Evolutionary conservation across 2,329 filamentous ascomycete species (phyloP).

Genomic region (Alternaria triticimaculans): DNA sequence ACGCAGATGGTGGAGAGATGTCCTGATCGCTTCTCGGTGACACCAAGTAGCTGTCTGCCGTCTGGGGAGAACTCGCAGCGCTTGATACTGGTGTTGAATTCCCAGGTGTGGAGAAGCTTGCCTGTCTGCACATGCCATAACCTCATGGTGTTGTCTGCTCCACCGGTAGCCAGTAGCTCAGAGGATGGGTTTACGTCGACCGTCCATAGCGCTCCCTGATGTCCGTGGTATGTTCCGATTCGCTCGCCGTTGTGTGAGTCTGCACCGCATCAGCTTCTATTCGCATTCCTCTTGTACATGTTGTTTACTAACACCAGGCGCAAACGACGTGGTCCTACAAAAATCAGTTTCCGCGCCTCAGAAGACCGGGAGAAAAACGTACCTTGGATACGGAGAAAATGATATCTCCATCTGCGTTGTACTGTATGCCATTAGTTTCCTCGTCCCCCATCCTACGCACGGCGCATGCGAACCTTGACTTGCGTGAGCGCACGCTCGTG

Average conservation of each 20-base stretch:
- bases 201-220: constrained; percentile 98
- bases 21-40: constrained; percentile 98
- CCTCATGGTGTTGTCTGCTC: constrained; percentile 97
- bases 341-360: background rate
- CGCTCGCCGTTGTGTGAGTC: constrained; percentile 95
- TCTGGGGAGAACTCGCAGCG: constrained; percentile 97
- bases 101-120: constrained; percentile 94
- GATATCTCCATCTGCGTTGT: constrained; percentile 84
- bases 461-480: constrained; percentile 63
- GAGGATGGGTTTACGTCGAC: constrained; percentile 94
- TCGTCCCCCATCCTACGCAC: background rate
- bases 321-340: constrained; percentile 83
- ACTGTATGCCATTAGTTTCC: constrained; percentile 49
- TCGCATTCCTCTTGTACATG: background rate
- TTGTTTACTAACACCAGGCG: constrained; percentile 71
- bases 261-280: constrained; percentile 32
- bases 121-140: constrained; percentile 96
- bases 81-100: constrained; percentile 96
- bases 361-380: background rate
- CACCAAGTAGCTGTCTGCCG: constrained; percentile 85
- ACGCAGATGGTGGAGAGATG: constrained; percentile 94
- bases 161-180: constrained; percentile 90
- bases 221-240: constrained; percentile 90
- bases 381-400: constrained; percentile 78
- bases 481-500: constrained; percentile 97